Percentiles rank a stretch among this genome's conserved stretches.
Conservation (phyloP, 1,139 yeast genomes). For the Wickerhamiella pararugosa region DNA sequence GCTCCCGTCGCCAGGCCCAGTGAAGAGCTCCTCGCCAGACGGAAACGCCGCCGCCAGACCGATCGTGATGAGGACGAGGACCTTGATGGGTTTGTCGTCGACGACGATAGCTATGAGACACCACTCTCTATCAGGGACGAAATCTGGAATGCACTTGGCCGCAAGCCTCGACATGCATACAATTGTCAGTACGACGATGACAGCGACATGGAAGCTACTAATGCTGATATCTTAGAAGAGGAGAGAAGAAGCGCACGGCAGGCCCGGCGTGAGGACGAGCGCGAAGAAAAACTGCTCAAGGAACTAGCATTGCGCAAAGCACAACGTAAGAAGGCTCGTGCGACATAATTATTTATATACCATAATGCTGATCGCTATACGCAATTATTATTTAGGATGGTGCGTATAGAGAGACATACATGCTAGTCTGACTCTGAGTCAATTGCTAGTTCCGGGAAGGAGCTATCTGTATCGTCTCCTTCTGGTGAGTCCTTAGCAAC, state of each 20-base stretch:
- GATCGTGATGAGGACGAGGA: constrained; percentile 21
- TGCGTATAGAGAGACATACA: too few relatives aligned
- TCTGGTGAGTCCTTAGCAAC: too few relatives aligned
- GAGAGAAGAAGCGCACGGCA: constrained; percentile 48
- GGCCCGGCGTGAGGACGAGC: constrained; percentile 52
- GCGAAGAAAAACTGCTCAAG: constrained; percentile 45
- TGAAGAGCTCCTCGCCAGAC: constrained; percentile 18
- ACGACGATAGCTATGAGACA: constrained; percentile 24
- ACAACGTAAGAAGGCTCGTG: constrained; percentile 12
- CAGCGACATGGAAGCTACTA: constrained; percentile 89
- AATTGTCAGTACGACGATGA: constrained; percentile 37
- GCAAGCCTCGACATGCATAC: constrained; percentile 38
- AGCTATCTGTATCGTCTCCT: too few relatives aligned
- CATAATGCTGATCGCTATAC: too few relatives aligned
- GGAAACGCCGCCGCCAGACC: constrained; percentile 8
- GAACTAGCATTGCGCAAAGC: constrained; percentile 32
- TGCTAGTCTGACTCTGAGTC: too few relatives aligned
- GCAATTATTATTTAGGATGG: too few relatives aligned
- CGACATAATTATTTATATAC: background rate
- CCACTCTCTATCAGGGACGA: constrained; percentile 50
- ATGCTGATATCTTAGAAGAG: constrained; percentile 71
- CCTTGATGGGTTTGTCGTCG: constrained; percentile 25
- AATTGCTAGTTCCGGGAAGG: too few relatives aligned
- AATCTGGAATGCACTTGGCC: constrained; percentile 74
- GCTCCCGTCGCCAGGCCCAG: constrained; percentile 23